Base-by-base conservation (phyloP, 768 basidiomycete genomes). In the Postia placenta region DNA sequence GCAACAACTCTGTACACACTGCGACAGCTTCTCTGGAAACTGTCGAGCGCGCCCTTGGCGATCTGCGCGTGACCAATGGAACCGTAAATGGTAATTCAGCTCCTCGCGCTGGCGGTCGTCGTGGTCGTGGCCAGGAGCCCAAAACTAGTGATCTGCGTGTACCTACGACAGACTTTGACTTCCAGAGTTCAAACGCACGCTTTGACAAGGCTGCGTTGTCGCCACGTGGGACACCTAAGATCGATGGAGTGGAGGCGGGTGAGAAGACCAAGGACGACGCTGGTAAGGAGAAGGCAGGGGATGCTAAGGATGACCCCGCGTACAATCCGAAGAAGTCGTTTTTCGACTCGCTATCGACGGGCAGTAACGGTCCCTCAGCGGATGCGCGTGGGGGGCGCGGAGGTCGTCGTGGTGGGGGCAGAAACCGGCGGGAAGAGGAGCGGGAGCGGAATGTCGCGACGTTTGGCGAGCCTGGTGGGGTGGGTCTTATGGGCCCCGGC, bases 401-500 rank as follows among this genome's bases (percentile, higher is more conserved):
- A 0, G 67, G 71, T 5, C 60, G 75, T 37, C 67, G 75, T 14
- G 73, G 75, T 4, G 74, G 67, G 0, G 87, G 83, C 1, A 71
- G 83, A 45, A 87, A 80, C 56, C 74, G 88, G 56, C 68, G 89
- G 38, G 88, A 92, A 56, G 90, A 91, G 57, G 89, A 92, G 61
- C 67, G 89, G 51, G 87, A 89, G 65, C 80, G 78, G 65, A 92
- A 92, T 58, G 80, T 92, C 7, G 85, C 85, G 25, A 92, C 89
- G 6, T 92, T 92, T 72, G 90, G 89, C 2, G 89, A 92, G 62
- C 81, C 88, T 6, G 87, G 87, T 11, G 85, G 85, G 42, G 78
- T 86, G 15, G 86, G 87, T 5, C 62, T 87, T 44, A 75, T 88
- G 73, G 87, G 87, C 0, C 86, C 86, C 23, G 85, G 85, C 33